Evolutionary conservation across 441 rosid species (phyloP).

Genomic region (Eutrema salsugineum): DNA sequence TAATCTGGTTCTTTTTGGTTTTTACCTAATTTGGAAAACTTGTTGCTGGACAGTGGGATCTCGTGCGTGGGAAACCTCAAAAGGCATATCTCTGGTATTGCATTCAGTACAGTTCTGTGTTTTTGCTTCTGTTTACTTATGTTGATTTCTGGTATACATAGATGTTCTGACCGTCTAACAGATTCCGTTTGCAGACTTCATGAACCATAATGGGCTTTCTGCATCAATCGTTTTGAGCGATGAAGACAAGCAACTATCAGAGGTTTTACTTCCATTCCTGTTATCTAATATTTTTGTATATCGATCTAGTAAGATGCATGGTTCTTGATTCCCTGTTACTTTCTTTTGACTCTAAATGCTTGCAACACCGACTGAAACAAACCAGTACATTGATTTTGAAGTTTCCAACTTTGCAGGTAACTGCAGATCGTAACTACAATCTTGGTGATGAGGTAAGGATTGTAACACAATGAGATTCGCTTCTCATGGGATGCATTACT

Average conservation of each 20-base stretch:
- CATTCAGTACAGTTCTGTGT: neutral
- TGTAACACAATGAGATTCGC: neutral
- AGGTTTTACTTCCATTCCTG: constrained; percentile 47
- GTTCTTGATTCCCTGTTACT: neutral
- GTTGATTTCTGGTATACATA: constrained; percentile 20
- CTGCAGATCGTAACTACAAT: constrained; percentile 67
- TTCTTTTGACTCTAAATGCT: neutral
- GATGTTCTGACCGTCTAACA: constrained; percentile 34
- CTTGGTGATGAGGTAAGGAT: constrained; percentile 73
- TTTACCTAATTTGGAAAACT: constrained; percentile 18
- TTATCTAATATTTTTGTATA: neutral
- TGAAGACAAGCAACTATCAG: constrained; percentile 60
- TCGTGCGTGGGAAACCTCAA: constrained; percentile 80
- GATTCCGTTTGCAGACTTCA: constrained; percentile 94
- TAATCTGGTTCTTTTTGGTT: neutral
- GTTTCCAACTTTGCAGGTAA: constrained; percentile 50
- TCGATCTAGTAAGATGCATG: constrained; percentile 5
- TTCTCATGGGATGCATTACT: neutral
- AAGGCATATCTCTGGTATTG: constrained; percentile 73
- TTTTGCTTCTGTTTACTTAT: neutral
- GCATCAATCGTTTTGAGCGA: constrained; percentile 62
- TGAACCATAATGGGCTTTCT: constrained; percentile 76
- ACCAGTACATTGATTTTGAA: constrained; percentile 3
- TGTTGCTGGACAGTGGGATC: constrained; percentile 65
- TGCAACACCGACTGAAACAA: neutral